Conservation (phyloP, 2,329 filamentous ascomycete genomes). For the Colletotrichum sp. region DNA sequence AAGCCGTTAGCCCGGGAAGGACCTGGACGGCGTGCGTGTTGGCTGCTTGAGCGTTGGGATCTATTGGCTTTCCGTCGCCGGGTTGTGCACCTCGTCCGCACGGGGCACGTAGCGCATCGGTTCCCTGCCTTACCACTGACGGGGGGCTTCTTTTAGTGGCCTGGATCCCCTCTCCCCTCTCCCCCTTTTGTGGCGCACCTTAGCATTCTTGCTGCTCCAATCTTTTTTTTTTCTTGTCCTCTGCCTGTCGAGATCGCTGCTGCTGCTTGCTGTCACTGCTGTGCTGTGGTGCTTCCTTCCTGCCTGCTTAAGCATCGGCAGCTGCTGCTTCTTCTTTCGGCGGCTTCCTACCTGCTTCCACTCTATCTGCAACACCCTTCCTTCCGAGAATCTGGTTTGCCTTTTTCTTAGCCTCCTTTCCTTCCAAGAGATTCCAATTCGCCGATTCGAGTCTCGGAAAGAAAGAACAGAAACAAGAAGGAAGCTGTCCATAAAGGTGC, state of each 20-base stretch:
- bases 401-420: not conserved
- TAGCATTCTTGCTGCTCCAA: not conserved
- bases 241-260: not conserved
- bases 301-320: not conserved
- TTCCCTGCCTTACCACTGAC: not conserved
- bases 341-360: not conserved
- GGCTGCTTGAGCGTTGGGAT: not conserved
- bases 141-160: not conserved
- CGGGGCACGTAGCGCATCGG: not conserved
- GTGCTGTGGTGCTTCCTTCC: not conserved
- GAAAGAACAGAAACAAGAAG: not conserved
- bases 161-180: not conserved
- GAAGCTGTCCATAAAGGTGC: not conserved
- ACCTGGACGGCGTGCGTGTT: not conserved
- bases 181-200: not conserved
- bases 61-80: not conserved
- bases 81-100: not conserved
- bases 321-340: not conserved
- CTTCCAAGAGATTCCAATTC: not conserved
- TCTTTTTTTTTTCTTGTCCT: not conserved
- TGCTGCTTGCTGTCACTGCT: not conserved
- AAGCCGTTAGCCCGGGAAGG: conserved; percentile 1
- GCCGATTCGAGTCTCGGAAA: not conserved
- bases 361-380: not conserved
- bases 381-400: not conserved